phyloP scores from a whole-genome alignment of 108 stramenopile genomes.

The Fragilaria crotonensis region DNA sequence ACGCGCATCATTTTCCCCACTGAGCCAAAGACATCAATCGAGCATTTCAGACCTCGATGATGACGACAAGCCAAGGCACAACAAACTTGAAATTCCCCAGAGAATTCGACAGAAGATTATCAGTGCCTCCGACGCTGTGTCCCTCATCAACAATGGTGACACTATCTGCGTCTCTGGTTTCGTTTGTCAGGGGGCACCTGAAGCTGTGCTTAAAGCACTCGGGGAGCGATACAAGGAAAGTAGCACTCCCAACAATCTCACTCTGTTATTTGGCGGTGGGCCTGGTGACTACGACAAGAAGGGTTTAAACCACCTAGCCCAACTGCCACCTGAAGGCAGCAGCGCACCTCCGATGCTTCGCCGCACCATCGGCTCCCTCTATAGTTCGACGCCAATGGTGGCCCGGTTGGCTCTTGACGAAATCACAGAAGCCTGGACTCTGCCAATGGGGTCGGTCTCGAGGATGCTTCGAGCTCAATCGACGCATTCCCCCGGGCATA shows the following conservation, averaged over 20 bases:
- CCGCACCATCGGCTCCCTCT: slow-evolving; percentile 76
- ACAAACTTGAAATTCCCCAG: slow-evolving; percentile 11
- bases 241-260: slow-evolving; percentile 35
- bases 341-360: slow-evolving; percentile 28
- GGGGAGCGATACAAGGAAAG: slow-evolving; percentile 47
- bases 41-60: neutral
- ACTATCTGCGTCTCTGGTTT: slow-evolving; percentile 64
- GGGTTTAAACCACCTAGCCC: slow-evolving; percentile 68
- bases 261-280: slow-evolving; percentile 70
- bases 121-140: slow-evolving; percentile 38
- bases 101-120: slow-evolving; percentile 32
- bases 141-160: slow-evolving; percentile 37
- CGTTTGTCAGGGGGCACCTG: slow-evolving; percentile 51
- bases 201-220: slow-evolving; percentile 45
- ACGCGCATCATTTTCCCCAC: too few species aligned
- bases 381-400: slow-evolving; percentile 64
- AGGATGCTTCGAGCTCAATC: slow-evolving; percentile 77
- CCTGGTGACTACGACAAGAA: slow-evolving; percentile 53
- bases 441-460: slow-evolving; percentile 70
- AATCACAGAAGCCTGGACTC: slow-evolving; percentile 67
- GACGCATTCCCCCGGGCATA: slow-evolving; percentile 72
- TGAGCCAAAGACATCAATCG: too few species aligned
- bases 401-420: slow-evolving; percentile 45
- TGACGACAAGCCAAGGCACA: neutral
- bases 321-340: slow-evolving; percentile 23